phyloP scores from a whole-genome alignment of 495 filamentous ascomycete species.

The Penicillium lividum region DNA sequence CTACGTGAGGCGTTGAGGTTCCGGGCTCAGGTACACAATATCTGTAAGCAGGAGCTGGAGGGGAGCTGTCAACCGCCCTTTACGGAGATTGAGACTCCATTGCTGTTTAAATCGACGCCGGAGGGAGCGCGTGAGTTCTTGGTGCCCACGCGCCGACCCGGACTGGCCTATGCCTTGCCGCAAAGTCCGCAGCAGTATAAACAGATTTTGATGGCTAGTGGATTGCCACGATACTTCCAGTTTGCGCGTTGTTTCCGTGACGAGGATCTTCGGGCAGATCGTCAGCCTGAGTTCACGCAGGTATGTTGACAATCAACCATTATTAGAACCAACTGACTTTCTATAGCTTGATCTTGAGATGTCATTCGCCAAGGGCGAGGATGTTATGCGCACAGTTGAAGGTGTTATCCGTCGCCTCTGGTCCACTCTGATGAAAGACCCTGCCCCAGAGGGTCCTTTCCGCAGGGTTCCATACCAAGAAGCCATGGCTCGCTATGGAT shows the following conservation, averaged over 20 bases:
- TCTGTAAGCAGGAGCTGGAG: slow-evolving; percentile 55
- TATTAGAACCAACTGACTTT: neutral
- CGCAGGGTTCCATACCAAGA: slow-evolving; percentile 67
- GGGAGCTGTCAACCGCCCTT: slow-evolving; percentile 51
- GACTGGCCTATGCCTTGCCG: slow-evolving; percentile 83
- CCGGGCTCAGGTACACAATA: slow-evolving; percentile 51
- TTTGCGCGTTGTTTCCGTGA: slow-evolving; percentile 95
- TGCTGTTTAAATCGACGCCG: slow-evolving; percentile 96
- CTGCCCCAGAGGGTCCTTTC: slow-evolving; percentile 51
- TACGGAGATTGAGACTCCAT: slow-evolving; percentile 83
- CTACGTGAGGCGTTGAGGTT: slow-evolving; percentile 64
- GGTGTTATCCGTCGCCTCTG: slow-evolving; percentile 62
- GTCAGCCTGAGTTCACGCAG: slow-evolving; percentile 97
- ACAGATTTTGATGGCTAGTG: slow-evolving; percentile 94
- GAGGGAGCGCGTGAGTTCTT: slow-evolving; percentile 95
- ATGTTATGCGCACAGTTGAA: slow-evolving; percentile 74
- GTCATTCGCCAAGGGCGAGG: slow-evolving; percentile 71
- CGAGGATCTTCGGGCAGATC: slow-evolving; percentile 88
- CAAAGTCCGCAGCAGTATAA: slow-evolving; percentile 99
- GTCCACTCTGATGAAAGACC: slow-evolving; percentile 43
- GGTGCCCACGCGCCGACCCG: slow-evolving; percentile 79
- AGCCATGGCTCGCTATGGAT: slow-evolving; percentile 79
- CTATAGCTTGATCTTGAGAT: slow-evolving; percentile 86
- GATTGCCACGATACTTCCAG: slow-evolving; percentile 80
- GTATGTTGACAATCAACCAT: slow-evolving; percentile 37